These are phyloP conservation scores for Paspalum notatum DNA, from an alignment of 176 grass and related monocot species.

Conservation along the genomic window DNA sequence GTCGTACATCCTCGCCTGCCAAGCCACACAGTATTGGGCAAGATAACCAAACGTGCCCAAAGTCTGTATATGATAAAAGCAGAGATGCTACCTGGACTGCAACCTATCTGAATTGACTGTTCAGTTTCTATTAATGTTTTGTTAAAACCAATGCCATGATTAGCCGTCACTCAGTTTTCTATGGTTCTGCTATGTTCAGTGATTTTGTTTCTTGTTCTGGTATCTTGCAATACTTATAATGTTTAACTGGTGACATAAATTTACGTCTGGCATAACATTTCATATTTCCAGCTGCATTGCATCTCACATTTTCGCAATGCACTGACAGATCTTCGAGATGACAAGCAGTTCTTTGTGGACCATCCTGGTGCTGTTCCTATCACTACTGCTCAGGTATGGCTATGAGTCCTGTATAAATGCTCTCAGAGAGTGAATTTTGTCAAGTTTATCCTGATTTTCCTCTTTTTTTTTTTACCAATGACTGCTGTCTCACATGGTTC, in stretches of 20 bases:
- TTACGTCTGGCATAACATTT: background rate
- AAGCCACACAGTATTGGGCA: too few relatives aligned
- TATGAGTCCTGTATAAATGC: background rate
- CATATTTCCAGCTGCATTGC: background rate
- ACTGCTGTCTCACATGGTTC: constrained; percentile 6
- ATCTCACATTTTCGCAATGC: constrained; percentile 35
- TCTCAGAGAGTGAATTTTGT: constrained; percentile 1
- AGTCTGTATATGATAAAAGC: background rate
- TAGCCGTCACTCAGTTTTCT: constrained; percentile 10
- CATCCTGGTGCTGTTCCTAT: constrained; percentile 80
- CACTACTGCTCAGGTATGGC: constrained; percentile 71
- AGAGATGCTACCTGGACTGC: background rate
- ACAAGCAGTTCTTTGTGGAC: constrained; percentile 76
- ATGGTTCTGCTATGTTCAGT: background rate
- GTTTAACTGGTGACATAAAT: constrained; percentile 9
- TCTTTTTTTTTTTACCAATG: background rate
- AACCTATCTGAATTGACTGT: background rate
- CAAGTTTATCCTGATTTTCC: background rate
- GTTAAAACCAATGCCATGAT: background rate
- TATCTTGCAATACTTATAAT: background rate
- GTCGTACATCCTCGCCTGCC: too few relatives aligned
- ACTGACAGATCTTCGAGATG: constrained; percentile 73
- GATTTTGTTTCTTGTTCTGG: background rate
- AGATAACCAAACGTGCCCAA: too few relatives aligned
- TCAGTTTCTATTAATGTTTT: constrained; percentile 7